Conservation (phyloP, 192 early-diverging fungal species). For the Backusella liffmaniae region DNA sequence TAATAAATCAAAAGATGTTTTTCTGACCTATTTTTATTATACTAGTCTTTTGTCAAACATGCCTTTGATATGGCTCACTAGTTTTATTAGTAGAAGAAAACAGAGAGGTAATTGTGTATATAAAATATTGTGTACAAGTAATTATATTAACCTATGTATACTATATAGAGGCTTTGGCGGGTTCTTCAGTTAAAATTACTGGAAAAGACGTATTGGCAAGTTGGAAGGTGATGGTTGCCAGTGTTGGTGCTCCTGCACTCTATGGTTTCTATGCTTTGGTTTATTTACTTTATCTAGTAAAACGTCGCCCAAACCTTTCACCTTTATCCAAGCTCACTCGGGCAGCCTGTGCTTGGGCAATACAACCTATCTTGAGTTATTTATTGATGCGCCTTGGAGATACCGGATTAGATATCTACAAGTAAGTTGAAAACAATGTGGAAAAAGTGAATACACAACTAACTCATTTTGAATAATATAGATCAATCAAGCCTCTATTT, state of each 20-base stretch:
- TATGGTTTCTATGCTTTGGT: slow-evolving; percentile 71
- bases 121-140: not conserved
- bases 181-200: slow-evolving; percentile 89
- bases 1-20: not conserved
- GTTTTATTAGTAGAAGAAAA: slow-evolving; percentile 51
- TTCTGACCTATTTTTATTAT: slow-evolving; percentile 2
- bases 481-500: slow-evolving; percentile 83
- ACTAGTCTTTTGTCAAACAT: slow-evolving; percentile 52
- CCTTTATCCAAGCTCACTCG: slow-evolving; percentile 30
- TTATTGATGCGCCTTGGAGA: slow-evolving; percentile 71
- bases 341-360: slow-evolving; percentile 32
- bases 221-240: slow-evolving; percentile 88
- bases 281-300: slow-evolving; percentile 44
- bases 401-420: slow-evolving; percentile 70
- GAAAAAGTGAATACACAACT: not conserved
- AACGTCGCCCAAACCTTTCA: slow-evolving; percentile 20
- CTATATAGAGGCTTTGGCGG: slow-evolving; percentile 72
- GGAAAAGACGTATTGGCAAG: slow-evolving; percentile 94
- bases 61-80: slow-evolving; percentile 49
- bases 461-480: slow-evolving; percentile 27
- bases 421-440: slow-evolving; percentile 30
- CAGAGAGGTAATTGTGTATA: slow-evolving; percentile 36
- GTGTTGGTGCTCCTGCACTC: slow-evolving; percentile 67
- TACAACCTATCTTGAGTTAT: slow-evolving; percentile 67
- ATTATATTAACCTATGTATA: not conserved